Conservation (phyloP, 1,139 yeast genomes). For the Geotrichum citri-aurantii region DNA sequence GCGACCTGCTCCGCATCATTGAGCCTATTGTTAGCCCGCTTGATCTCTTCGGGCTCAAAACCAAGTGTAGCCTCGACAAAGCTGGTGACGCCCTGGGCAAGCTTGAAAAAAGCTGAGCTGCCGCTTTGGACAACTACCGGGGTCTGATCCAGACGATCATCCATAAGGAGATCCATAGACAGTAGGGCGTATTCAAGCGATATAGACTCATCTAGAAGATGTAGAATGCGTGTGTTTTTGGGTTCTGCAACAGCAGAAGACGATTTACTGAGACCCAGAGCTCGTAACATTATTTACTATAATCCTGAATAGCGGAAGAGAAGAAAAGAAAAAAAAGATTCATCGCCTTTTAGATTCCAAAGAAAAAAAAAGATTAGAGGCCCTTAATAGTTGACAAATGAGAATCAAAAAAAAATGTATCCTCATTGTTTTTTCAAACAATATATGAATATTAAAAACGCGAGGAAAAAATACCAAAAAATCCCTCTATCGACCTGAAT, state of each 20-base stretch:
- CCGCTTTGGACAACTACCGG: slow-evolving; percentile 47
- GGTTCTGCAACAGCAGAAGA: not conserved
- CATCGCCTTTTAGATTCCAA: not conserved
- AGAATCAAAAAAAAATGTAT: not conserved
- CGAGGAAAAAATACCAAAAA: not conserved
- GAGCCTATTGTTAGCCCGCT: slow-evolving; percentile 63
- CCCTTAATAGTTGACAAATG: not conserved
- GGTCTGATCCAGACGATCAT: slow-evolving; percentile 75
- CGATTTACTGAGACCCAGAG: slow-evolving; percentile 16
- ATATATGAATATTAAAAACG: not conserved
- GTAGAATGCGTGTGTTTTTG: slow-evolving; percentile 14
- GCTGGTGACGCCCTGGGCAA: slow-evolving; percentile 83
- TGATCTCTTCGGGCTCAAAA: slow-evolving; percentile 85
- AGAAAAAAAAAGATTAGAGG: not conserved
- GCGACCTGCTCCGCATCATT: slow-evolving; percentile 68
- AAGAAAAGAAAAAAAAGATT: not conserved
- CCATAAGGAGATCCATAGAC: slow-evolving; percentile 88
- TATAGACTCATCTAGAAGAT: slow-evolving; percentile 21
- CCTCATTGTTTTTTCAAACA: not conserved
- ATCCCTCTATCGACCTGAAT: not conserved
- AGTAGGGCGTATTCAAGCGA: slow-evolving; percentile 64
- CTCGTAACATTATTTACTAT: slow-evolving; percentile 15
- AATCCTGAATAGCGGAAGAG: not conserved
- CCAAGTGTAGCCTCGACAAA: slow-evolving; percentile 91
- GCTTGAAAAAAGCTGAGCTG: slow-evolving; percentile 35